A percentile compares a stretch with the other conserved stretches of the same genome.
Conservation (phyloP, 495 filamentous ascomycete species). For the Trichoderma virens region DNA sequence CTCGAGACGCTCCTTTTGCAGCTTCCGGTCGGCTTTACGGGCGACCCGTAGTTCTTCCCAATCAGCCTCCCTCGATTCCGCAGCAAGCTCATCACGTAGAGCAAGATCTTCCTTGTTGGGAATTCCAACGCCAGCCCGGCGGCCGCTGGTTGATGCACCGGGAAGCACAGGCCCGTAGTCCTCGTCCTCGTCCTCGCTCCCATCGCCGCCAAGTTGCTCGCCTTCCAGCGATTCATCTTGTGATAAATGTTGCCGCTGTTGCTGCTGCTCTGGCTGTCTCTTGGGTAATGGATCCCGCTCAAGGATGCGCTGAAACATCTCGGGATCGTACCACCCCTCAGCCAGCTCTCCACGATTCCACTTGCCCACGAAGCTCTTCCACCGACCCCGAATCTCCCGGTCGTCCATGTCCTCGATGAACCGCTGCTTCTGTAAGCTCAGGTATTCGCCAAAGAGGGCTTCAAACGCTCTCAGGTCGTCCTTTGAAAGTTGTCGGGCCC, state of each 20-base stretch:
- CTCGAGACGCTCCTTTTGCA: constrained; percentile 58
- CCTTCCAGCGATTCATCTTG: neutral
- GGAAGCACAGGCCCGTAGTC: constrained; percentile 67
- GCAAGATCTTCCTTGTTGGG: constrained; percentile 70
- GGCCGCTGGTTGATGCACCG: constrained; percentile 18
- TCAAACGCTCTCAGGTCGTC: constrained; percentile 54
- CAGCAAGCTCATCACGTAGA: constrained; percentile 41
- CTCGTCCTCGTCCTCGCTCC: constrained; percentile 52
- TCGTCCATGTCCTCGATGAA: constrained; percentile 56
- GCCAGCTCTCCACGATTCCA: constrained; percentile 94
- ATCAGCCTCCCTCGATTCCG: constrained; percentile 44
- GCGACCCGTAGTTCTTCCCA: constrained; percentile 50
- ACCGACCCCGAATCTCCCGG: constrained; percentile 69
- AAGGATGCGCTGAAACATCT: constrained; percentile 47
- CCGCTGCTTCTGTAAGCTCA: constrained; percentile 81
- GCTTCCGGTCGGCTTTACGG: constrained; percentile 53
- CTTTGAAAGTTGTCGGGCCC: constrained; percentile 56
- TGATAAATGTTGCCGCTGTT: neutral
- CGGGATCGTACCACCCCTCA: constrained; percentile 88
- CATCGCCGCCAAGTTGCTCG: constrained; percentile 12
- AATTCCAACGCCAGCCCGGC: constrained; percentile 60
- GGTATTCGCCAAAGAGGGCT: constrained; percentile 74
- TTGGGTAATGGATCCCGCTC: constrained; percentile 7
- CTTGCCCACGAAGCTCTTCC: constrained; percentile 87
- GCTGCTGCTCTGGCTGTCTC: neutral